Conservation (phyloP, 2,329 filamentous ascomycete genomes). For the Sclerotiophoma versabilis region DNA sequence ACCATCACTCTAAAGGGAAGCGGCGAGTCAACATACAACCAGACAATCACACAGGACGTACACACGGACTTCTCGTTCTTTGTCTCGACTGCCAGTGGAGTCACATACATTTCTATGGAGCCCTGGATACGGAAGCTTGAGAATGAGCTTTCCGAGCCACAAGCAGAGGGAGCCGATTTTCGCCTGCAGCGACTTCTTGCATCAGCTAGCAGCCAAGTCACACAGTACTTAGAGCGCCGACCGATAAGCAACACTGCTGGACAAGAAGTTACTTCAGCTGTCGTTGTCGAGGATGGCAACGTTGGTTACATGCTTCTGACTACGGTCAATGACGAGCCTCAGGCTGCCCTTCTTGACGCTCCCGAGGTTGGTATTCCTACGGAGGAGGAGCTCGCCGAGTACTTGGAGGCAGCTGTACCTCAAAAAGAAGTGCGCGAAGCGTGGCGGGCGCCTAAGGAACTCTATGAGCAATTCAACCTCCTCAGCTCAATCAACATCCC, state of each 20-base stretch:
- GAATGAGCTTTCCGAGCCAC: slow-evolving; percentile 61
- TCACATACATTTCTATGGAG: slow-evolving; percentile 63
- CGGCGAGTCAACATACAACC: slow-evolving; percentile 51
- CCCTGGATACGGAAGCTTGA: slow-evolving; percentile 65
- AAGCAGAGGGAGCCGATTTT: slow-evolving; percentile 61
- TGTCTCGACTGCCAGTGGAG: slow-evolving; percentile 61
- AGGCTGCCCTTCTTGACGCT: slow-evolving; percentile 61
- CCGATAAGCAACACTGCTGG: slow-evolving; percentile 20
- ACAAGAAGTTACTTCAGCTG: slow-evolving; percentile 53
- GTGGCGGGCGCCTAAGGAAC: slow-evolving; percentile 68
- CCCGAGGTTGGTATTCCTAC: slow-evolving; percentile 47
- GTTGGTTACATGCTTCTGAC: slow-evolving; percentile 66
- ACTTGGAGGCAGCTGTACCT: slow-evolving; percentile 27
- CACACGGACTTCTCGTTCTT: slow-evolving; percentile 66
- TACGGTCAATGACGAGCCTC: slow-evolving; percentile 55
- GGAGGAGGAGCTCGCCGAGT: slow-evolving; percentile 37
- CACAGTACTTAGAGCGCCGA: slow-evolving; percentile 55
- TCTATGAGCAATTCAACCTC: slow-evolving; percentile 65
- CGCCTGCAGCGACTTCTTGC: slow-evolving; percentile 64
- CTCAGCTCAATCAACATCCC: slow-evolving; percentile 66
- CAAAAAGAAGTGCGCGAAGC: slow-evolving; percentile 65
- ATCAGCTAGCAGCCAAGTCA: slow-evolving; percentile 56
- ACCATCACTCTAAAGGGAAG: slow-evolving; percentile 44
- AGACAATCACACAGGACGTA: slow-evolving; percentile 64
- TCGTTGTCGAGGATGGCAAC: slow-evolving; percentile 64